Evolutionary conservation across 2,329 filamentous ascomycete genomes (phyloP).

Genomic region (Colletotrichum viniferum): DNA sequence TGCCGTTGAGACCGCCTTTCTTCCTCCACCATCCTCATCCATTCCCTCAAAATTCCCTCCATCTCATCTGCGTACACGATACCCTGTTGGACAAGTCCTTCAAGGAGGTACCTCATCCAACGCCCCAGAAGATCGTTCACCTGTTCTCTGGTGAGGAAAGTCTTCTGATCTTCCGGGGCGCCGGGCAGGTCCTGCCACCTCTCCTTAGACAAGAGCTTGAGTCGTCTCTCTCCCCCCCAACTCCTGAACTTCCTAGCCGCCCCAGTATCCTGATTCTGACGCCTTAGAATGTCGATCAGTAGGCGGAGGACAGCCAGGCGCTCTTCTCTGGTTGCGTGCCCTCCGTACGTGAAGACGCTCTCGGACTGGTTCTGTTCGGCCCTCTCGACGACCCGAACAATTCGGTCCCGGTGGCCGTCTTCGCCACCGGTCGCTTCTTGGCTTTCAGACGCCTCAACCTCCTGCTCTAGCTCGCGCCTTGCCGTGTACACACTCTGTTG

Average conservation of each 20-base stretch:
- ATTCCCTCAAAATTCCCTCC: neutral
- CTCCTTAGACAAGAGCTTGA: neutral
- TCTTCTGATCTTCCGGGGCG: neutral
- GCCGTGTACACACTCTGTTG: neutral
- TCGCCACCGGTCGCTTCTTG: neutral
- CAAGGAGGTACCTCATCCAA: neutral
- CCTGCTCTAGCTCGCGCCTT: neutral
- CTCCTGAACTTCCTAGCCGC: neutral
- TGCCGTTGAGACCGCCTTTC: neutral
- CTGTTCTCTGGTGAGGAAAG: neutral
- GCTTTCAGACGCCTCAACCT: neutral
- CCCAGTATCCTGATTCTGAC: neutral
- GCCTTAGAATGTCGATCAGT: neutral
- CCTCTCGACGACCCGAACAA: neutral
- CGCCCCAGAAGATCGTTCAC: neutral
- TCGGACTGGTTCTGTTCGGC: neutral
- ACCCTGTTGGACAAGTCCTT: neutral
- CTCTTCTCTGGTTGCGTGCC: neutral
- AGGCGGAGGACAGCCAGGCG: neutral
- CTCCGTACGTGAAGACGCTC: neutral
- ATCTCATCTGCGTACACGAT: neutral
- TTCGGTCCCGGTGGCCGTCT: neutral
- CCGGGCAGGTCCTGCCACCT: neutral
- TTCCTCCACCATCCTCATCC: neutral
- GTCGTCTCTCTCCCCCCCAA: neutral